Base-by-base conservation (phyloP, 768 basidiomycete genomes). In the Suillus variegatus region DNA sequence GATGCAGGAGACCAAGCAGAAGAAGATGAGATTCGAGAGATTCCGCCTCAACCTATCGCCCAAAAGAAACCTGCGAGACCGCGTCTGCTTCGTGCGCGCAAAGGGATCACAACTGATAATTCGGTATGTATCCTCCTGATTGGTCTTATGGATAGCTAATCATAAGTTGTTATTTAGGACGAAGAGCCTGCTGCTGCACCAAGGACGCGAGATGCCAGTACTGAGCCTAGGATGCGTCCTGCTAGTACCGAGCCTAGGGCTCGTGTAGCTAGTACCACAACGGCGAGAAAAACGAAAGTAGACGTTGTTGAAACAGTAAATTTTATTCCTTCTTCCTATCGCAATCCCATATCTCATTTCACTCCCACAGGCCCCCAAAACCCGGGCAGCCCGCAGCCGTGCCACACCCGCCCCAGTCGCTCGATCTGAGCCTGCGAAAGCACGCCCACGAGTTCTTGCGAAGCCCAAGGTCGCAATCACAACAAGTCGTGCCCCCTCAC, bases 141-240 rank as follows among this genome's bases (percentile, higher is more conserved):
- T 12, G 10, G 32, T 36, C 44, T 32, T 16, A 35, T 32, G 60
- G 36, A 43, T 46, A 36, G 28, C 40, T 14, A 36, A 44, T 18
- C 57, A 32, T 25, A 14, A 32, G 3, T 13, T 43, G 1, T 36
- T 13, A 28, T 41, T 28, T 52, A 51, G 22, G 66, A 67, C 5
- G 64, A 61, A 35, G 66, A 66, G n/a, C 65, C 65, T 14, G 25
- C 61, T 32, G 52, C 25, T 46, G 52, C 20, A 0, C 62, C 62
- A 32, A 60, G 7, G 62, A 47, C 14, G 3, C 52, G 62, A 64
- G 52, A 32, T 18, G 43, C 44, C 38, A 43, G 25, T 32, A 44
- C 25, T 18, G 32, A 36, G 28, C 35, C 12, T 32, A 52, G 20
- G 38, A 52, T 16, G 32, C 28, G 36, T 36, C 32, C 61, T 55